These are phyloP conservation scores for Raddia guianensis DNA, from an alignment of 176 grass and related monocot genomes.

Conservation along the genomic window DNA sequence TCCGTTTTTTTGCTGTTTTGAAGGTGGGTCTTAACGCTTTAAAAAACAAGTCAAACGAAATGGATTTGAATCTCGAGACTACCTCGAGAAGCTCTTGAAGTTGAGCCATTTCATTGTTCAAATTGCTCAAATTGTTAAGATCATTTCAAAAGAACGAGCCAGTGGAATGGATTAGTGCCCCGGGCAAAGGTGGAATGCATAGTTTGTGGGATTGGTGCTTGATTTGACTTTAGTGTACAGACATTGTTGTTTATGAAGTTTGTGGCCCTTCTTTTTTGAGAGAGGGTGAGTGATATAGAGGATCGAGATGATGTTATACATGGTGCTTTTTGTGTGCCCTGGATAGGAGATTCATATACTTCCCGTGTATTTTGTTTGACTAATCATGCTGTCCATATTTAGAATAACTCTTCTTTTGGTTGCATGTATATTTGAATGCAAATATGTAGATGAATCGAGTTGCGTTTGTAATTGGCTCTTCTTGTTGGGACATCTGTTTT, in stretches of 20 bases:
- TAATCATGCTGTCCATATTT: conserved; percentile 10
- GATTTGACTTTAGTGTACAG: conserved; percentile 54
- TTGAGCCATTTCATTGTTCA: too few species aligned
- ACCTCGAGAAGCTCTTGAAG: too few species aligned
- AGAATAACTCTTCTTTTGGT: not conserved
- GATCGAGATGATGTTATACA: conserved; percentile 28
- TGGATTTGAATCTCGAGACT: too few species aligned
- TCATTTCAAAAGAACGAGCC: too few species aligned
- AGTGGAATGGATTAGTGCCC: conserved; percentile 1
- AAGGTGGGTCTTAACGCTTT: too few species aligned
- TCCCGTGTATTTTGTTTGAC: conserved; percentile 33
- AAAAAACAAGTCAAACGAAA: too few species aligned
- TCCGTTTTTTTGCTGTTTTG: too few species aligned
- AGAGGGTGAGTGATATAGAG: conserved; percentile 6
- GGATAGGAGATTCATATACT: conserved; percentile 16
- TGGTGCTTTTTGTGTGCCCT: conserved; percentile 50
- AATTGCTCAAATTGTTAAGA: too few species aligned
- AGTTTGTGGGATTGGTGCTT: conserved; percentile 28
- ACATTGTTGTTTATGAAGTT: conserved; percentile 8
- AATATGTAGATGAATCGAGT: not conserved
- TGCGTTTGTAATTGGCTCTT: not conserved
- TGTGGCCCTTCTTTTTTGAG: not conserved
- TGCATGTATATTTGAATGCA: not conserved
- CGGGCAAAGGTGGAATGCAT: conserved; percentile 25
- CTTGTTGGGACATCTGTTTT: not conserved